phyloP scores from a whole-genome alignment of 2,329 filamentous ascomycete species.

The Colletotrichum noveboracense region DNA sequence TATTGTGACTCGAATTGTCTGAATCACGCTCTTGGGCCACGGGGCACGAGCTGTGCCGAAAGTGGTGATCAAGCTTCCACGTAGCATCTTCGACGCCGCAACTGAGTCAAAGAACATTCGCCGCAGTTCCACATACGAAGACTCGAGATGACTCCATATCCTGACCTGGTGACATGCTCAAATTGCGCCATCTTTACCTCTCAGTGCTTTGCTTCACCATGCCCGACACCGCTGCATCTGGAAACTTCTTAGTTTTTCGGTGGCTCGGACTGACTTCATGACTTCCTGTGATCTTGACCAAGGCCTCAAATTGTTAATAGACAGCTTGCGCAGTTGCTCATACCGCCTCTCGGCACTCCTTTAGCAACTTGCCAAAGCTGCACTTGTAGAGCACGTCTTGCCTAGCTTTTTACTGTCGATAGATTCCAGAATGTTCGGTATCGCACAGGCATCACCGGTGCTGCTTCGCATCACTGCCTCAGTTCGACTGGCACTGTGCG shows the following conservation, averaged over 20 bases:
- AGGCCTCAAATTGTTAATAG: not conserved
- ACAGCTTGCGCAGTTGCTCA: not conserved
- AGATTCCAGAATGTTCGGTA: not conserved
- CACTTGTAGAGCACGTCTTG: not conserved
- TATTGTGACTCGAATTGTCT: not conserved
- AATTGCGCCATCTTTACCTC: not conserved
- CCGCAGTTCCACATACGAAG: not conserved
- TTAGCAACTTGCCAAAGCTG: not conserved
- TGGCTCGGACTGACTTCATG: not conserved
- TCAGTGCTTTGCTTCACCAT: not conserved
- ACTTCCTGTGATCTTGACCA: not conserved
- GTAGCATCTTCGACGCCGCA: not conserved
- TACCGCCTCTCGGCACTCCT: not conserved
- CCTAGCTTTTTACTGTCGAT: not conserved
- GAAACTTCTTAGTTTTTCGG: not conserved
- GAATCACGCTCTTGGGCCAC: not conserved
- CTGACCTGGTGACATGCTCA: not conserved
- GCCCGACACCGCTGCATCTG: not conserved
- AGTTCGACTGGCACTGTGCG: not conserved
- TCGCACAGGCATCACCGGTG: not conserved
- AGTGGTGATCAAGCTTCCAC: not conserved
- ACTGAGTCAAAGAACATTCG: conserved; percentile 2
- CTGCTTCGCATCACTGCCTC: not conserved
- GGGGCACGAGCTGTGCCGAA: not conserved
- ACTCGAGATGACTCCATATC: not conserved